Conservation (phyloP, 331 rosid species). For the Malus hybrid region DNA sequence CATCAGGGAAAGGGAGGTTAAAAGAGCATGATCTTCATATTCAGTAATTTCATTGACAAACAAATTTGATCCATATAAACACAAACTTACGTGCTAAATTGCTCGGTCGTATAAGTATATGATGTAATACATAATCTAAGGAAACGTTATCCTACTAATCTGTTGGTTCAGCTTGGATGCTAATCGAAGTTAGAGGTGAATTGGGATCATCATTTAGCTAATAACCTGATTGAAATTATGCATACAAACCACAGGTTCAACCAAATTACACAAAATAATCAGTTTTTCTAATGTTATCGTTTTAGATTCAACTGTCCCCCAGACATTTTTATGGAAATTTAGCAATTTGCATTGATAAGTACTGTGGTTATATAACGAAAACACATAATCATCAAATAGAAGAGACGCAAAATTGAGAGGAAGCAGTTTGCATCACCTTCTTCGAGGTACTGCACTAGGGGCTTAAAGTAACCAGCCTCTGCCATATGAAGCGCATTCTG, state of each 20-base stretch:
- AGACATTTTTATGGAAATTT: too few species aligned
- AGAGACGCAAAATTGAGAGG: slow-evolving; percentile 8
- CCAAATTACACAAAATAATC: background rate
- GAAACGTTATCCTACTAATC: background rate
- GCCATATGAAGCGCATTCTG: slow-evolving; percentile 96
- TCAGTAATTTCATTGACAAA: background rate
- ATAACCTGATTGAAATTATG: background rate
- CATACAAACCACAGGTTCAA: background rate
- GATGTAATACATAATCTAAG: background rate
- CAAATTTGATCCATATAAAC: background rate
- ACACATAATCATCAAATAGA: background rate
- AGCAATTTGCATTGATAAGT: too few species aligned
- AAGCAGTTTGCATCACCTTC: slow-evolving; percentile 48
- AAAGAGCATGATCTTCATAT: background rate
- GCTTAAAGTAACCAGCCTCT: slow-evolving; percentile 84
- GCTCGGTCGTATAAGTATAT: background rate
- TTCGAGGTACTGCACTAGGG: slow-evolving; percentile 62
- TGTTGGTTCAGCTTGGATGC: background rate
- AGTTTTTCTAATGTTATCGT: background rate
- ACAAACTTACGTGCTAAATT: background rate
- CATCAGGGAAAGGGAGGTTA: background rate
- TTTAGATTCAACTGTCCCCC: background rate
- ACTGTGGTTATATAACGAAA: background rate
- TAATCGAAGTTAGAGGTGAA: background rate
- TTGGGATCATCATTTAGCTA: background rate